Evolutionary conservation across 2,329 filamentous ascomycete genomes (phyloP).

Genomic region (Fusarium sp.): DNA sequence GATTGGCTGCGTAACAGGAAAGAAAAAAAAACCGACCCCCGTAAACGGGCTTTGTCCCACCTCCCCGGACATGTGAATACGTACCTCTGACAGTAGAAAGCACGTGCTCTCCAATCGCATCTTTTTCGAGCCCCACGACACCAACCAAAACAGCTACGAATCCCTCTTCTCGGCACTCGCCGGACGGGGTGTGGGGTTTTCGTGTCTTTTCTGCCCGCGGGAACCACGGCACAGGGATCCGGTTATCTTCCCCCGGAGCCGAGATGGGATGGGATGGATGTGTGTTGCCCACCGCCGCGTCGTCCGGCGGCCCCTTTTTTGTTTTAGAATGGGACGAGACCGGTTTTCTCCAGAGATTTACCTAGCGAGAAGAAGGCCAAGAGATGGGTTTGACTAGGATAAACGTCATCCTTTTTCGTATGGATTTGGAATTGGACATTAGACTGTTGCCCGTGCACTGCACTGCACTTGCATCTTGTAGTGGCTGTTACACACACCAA

Average conservation of each 20-base stretch:
- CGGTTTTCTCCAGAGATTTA: too few species aligned
- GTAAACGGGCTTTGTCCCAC: not conserved
- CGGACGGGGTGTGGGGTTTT: conserved; percentile 1
- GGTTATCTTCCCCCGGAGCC: conserved; percentile 4
- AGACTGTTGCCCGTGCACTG: too few species aligned
- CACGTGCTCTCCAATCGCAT: not conserved
- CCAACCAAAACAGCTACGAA: not conserved
- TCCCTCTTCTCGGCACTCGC: conserved; percentile 1
- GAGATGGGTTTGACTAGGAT: too few species aligned
- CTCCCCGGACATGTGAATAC: conserved; percentile 10
- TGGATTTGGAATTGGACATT: too few species aligned
- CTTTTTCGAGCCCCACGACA: not conserved
- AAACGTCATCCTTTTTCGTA: too few species aligned
- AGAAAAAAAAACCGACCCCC: not conserved
- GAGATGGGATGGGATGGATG: not conserved
- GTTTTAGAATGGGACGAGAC: too few species aligned
- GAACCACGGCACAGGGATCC: not conserved
- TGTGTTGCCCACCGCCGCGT: too few species aligned
- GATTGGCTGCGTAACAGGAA: not conserved
- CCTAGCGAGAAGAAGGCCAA: too few species aligned
- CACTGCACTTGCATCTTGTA: too few species aligned
- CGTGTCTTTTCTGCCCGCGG: not conserved
- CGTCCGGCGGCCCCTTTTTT: too few species aligned
- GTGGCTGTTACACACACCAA: not conserved
- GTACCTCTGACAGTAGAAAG: not conserved